Percentiles rank a stretch among this genome's conserved stretches.
Conservation (phyloP, 192 early-diverging fungal species). For the Cetraspora pellucida region DNA sequence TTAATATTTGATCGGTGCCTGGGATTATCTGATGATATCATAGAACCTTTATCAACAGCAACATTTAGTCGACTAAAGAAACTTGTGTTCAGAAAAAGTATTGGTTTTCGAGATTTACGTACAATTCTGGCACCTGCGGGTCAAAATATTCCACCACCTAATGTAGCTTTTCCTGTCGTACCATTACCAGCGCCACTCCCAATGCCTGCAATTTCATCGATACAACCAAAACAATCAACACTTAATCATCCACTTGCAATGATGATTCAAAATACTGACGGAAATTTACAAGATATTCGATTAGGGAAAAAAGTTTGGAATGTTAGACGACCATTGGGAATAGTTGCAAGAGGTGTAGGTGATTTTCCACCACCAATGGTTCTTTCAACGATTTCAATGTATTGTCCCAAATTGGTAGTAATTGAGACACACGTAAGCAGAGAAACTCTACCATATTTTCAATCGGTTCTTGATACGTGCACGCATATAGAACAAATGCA, state of each 20-base stretch:
- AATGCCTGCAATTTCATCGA: neutral
- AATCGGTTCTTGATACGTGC: neutral
- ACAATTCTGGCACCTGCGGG: neutral
- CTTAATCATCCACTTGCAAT: neutral
- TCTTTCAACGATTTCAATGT: conserved; percentile 8
- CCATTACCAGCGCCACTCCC: too few species aligned
- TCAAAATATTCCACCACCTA: neutral
- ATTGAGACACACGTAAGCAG: conserved; percentile 11
- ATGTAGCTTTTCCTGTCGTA: neutral
- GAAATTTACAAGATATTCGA: conserved; percentile 7
- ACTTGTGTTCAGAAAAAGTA: conserved; percentile 25
- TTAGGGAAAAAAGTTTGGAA: conserved; percentile 20
- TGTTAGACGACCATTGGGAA: conserved; percentile 4
- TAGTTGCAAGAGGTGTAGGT: neutral
- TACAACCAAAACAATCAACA: neutral
- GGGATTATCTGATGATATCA: neutral
- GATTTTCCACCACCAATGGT: conserved; percentile 11
- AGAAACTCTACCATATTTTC: neutral
- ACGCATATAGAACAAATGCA: neutral
- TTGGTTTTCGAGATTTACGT: conserved; percentile 12
- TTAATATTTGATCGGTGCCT: conserved; percentile 6
- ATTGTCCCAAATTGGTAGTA: neutral
- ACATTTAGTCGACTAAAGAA: conserved; percentile 18
- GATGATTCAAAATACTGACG: conserved; percentile 9
- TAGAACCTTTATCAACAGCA: conserved; percentile 12